Conservation (phyloP, 106 monocot species). For the Ottelia alismoides region DNA sequence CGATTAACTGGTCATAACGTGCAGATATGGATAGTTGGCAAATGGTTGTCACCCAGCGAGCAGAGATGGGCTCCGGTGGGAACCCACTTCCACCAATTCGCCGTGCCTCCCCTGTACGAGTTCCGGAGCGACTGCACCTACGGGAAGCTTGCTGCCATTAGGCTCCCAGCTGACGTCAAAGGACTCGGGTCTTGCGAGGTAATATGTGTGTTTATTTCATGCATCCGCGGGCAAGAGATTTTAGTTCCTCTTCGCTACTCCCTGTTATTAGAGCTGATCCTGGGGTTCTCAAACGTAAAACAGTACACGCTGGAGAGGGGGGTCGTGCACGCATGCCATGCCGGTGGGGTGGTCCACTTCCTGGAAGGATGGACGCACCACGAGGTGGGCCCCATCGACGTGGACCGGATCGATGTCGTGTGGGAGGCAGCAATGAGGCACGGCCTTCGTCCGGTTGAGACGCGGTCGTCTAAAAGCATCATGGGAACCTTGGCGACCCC, state of each 20-base stretch:
- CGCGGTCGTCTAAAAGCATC: too few species aligned
- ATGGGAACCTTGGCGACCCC: too few species aligned
- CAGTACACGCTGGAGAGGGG: conserved; percentile 82
- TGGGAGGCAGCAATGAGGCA: conserved; percentile 82
- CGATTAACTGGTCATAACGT: background rate
- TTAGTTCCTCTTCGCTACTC: too few species aligned
- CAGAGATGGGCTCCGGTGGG: conserved; percentile 88
- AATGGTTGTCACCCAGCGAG: conserved; percentile 70
- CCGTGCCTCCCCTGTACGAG: conserved; percentile 74
- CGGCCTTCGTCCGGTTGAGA: conserved; percentile 62
- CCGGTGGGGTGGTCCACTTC: conserved; percentile 76
- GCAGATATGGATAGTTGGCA: conserved; percentile 94
- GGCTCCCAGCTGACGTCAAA: conserved; percentile 67
- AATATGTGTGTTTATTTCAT: too few species aligned
- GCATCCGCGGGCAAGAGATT: too few species aligned
- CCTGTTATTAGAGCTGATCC: too few species aligned
- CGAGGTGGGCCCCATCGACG: conserved; percentile 89
- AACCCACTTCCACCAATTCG: conserved; percentile 97
- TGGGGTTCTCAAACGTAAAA: too few species aligned
- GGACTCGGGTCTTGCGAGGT: conserved; percentile 88
- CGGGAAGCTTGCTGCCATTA: conserved; percentile 91
- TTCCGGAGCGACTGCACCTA: conserved; percentile 91
- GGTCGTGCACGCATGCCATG: conserved; percentile 87
- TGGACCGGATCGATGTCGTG: conserved; percentile 78
- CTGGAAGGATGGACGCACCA: conserved; percentile 89